phyloP scores from a whole-genome alignment of 2,329 filamentous ascomycete genomes.

The Periconia sp. region DNA sequence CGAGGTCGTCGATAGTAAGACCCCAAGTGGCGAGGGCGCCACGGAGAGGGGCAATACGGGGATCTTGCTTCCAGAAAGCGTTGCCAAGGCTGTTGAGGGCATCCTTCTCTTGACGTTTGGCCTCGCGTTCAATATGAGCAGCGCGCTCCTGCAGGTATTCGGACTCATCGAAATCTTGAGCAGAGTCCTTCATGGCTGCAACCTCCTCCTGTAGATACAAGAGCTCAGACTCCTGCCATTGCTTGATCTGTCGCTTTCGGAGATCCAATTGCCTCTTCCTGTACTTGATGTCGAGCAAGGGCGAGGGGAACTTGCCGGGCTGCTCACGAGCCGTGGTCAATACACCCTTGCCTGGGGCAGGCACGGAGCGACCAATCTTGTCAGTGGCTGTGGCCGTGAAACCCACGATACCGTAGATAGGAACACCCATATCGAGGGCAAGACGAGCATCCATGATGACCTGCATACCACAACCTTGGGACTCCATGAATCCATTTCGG shows the following conservation, averaged over 20 bases:
- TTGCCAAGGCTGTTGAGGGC: constrained; percentile 92
- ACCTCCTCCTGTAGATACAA: constrained; percentile 92
- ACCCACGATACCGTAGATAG: constrained; percentile 92
- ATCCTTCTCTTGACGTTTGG: constrained; percentile 87
- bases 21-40: constrained; percentile 97
- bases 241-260: constrained; percentile 90
- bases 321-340: constrained; percentile 93
- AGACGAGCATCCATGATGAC: constrained; percentile 97
- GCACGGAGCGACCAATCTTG: constrained; percentile 98
- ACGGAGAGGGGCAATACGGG: constrained; percentile 90
- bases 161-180: constrained; percentile 72
- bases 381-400: constrained; percentile 95
- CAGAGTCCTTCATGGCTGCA: constrained; percentile 79
- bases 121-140: constrained; percentile 83
- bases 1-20: constrained; percentile 93
- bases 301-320: constrained; percentile 88
- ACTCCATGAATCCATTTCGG: constrained; percentile 98
- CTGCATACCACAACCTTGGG: constrained; percentile 96
- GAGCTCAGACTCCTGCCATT: constrained; percentile 94
- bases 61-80: constrained; percentile 97
- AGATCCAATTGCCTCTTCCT: constrained; percentile 92
- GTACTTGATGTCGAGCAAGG: constrained; percentile 96
- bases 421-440: constrained; percentile 96
- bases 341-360: constrained; percentile 94
- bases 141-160: constrained; percentile 86